phyloP scores from a whole-genome alignment of 2,329 filamentous ascomycete species.

The Trichoderma pleuroti region DNA sequence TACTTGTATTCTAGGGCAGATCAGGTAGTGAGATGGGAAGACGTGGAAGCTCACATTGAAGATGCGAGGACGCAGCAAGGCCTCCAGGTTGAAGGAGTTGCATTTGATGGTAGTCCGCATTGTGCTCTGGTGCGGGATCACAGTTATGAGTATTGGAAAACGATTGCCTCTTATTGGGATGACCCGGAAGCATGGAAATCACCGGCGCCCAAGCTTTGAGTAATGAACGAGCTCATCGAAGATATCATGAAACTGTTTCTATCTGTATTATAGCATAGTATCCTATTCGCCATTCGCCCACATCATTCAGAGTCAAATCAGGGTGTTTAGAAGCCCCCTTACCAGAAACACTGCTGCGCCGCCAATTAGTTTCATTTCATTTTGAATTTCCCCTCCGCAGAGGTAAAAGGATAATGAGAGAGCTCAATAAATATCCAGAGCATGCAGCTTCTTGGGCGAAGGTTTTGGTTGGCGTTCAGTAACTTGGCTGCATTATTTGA shows the following conservation, averaged over 20 bases:
- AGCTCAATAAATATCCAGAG: neutral
- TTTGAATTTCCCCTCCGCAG: rapidly evolving
- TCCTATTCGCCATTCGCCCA: no score
- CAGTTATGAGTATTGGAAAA: neutral
- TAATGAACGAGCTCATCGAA: neutral
- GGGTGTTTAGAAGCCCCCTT: neutral
- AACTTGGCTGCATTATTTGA: neutral
- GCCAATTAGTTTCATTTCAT: neutral
- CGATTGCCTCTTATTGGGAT: neutral
- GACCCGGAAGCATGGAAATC: neutral
- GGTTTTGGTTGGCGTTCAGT: neutral
- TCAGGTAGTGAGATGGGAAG: neutral
- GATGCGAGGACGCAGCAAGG: neutral
- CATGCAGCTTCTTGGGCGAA: neutral
- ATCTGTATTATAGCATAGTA: no score
- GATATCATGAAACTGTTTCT: neutral
- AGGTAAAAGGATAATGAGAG: neutral
- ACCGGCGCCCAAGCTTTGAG: neutral
- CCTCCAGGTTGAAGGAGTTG: neutral
- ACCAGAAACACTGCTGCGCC: neutral
- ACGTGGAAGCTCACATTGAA: neutral
- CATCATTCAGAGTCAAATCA: neutral
- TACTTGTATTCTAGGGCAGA: neutral
- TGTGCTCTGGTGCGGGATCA: neutral
- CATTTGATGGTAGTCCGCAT: neutral